Percentiles rank a stretch among this genome's conserved stretches.
Conservation (phyloP, 169 alveolate species). For the Cryptosporidium felis region DNA sequence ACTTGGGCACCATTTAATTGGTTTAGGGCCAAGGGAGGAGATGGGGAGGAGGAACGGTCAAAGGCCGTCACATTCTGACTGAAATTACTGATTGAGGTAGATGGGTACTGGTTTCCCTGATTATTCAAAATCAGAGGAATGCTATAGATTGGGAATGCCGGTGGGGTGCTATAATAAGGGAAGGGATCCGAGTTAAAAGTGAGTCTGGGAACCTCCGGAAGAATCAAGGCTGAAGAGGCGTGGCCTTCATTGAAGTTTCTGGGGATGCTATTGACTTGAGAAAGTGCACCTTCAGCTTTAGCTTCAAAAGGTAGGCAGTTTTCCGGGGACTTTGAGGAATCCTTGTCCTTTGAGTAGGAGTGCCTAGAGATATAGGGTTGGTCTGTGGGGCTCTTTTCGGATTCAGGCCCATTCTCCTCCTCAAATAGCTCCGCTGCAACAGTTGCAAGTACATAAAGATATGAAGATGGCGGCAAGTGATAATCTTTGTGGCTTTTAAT, state of each 20-base stretch:
- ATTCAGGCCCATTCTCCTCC: not conserved
- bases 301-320: too few relatives aligned
- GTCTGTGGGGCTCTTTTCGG: too few relatives aligned
- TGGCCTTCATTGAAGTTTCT: too few relatives aligned
- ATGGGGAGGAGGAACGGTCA: constrained; percentile 26
- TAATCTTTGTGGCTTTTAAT: not conserved
- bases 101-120: not conserved
- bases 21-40: too few relatives aligned
- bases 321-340: too few relatives aligned
- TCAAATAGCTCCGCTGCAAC: constrained; percentile 57
- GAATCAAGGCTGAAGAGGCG: too few relatives aligned
- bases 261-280: too few relatives aligned
- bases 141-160: not conserved
- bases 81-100: constrained; percentile 17
- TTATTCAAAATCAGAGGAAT: constrained; percentile 15
- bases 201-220: constrained; percentile 3
- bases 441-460: constrained; percentile 31
- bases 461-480: constrained; percentile 3
- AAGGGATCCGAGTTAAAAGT: not conserved
- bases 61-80: not conserved
- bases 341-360: too few relatives aligned
- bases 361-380: too few relatives aligned
- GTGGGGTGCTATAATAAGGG: not conserved
- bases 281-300: too few relatives aligned
- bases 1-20: too few relatives aligned